Base-by-base conservation (phyloP, 768 basidiomycete species). In the Calocera cornea region DNA sequence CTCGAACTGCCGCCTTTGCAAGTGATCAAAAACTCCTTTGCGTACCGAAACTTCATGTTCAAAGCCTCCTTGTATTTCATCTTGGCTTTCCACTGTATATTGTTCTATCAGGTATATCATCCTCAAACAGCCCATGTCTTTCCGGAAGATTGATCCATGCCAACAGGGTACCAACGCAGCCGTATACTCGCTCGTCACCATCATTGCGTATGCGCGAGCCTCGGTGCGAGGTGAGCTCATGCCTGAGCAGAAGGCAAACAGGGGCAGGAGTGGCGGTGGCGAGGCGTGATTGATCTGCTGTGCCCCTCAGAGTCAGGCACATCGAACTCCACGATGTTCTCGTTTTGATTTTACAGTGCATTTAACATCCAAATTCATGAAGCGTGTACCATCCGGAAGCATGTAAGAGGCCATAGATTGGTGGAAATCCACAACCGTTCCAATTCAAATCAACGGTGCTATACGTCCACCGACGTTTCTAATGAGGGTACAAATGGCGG, bases 161-260 rank as follows among this genome's bases (percentile, higher is more conserved):
- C 38, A 69, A 63, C 68, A 94, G 90, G 92, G 92, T 47, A 89
- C 89, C 36, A 92, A 92, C 73, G 87, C 85, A 31, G 86, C 87
- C 14, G 76, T 95, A 64, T 97, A 86, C 82, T 91, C 89, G 27
- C 73, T 90, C 64, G 82, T 92, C 72, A 88, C 90, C 19, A 80
- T 83, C 29, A 69, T 81, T 66, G 86, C 86, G 73, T 95, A 92
- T 72, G 76, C 77, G 16, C 83, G 86, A 66, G 89, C 90, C 14
- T 78, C 86, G 44, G 75, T 81, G 69, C 80, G 83, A 22, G 88
- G 87, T 73, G 92, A 94, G 78, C 79, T 74, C 66, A 87, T 90
- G 79, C 81, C 79, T 66, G 87, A 83, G 70, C 83, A 84, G 47
- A 86, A 86, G 75, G 80, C 77, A 70, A 85, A 87, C 73, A 83